phyloP scores from a whole-genome alignment of 2,329 filamentous ascomycete genomes.

The Calonectria pseudoturangicola region DNA sequence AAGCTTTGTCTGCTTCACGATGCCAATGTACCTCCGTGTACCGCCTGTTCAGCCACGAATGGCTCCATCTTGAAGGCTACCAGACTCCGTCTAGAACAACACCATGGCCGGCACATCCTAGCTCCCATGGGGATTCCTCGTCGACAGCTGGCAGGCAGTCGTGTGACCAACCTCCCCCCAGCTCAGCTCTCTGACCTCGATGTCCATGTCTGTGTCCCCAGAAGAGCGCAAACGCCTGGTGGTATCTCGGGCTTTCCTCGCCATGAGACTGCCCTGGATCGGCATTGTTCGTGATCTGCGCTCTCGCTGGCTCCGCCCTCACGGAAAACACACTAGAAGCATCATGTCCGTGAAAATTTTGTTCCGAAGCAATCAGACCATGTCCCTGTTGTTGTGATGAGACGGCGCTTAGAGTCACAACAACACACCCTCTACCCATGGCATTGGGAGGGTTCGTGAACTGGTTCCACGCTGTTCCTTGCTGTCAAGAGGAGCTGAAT shows the following conservation, averaged over 20 bases:
- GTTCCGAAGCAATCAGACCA: not conserved
- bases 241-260: conserved; percentile 28
- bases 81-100: conserved; percentile 11
- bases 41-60: conserved; percentile 3
- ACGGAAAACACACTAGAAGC: not conserved
- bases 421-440: conserved; percentile 14
- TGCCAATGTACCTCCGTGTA: conserved; percentile 31
- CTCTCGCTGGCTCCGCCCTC: not conserved
- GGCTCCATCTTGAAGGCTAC: conserved; percentile 16
- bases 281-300: not conserved
- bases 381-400: not conserved
- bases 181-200: not conserved
- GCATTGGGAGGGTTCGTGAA: conserved; percentile 1
- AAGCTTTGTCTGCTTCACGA: conserved; percentile 20
- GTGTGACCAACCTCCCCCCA: conserved; percentile 26
- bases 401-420: conserved; percentile 13
- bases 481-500: not conserved
- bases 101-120: conserved; percentile 27
- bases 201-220: conserved; percentile 15
- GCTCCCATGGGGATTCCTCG: not conserved
- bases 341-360: not conserved
- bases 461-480: conserved; percentile 18
- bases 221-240: conserved; percentile 5
- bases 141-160: conserved; percentile 17
- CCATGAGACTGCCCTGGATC: not conserved